Base-by-base conservation (phyloP, 179 eudicot genomes). In the Silene noctiflora region DNA sequence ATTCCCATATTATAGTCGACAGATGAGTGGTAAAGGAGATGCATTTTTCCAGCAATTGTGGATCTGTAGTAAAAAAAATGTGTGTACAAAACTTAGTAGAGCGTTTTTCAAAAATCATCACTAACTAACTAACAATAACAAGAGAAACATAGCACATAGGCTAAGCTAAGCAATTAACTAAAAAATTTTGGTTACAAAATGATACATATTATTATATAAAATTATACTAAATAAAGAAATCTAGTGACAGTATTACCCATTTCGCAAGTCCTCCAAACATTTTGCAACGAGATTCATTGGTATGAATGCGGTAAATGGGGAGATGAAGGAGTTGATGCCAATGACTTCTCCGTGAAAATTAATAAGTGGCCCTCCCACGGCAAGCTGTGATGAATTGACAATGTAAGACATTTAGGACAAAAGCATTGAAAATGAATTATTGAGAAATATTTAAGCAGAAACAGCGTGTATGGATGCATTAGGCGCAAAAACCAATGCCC, bases 361-460 rank as follows among this genome's bases (percentile, higher is more conserved):
- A 29, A 76, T 12, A 67, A 76, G 67, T 25, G 79, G 79, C 13
- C 79, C 79, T 31, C 79, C 79, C 69, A 76, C 79, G 22, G 74
- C 79, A 58, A 58, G 72, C 78, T 75, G 64, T 8, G 3, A 65
- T 22, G 33, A 27, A 16, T 8, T 21, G 31, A 70, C 16, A 21
- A 21, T 48, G 33, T 59, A 70, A 53, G 12, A 56, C 2, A 35
- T 24, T 61, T 64, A 74, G 69, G 69, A 19, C 69, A 31, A 20
- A 74, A 62, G 62, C 22, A 33, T 14, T 2, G 62, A 31, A 64
- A 27, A 64, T 27, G 14, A 64, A 1, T 0, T 12, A 25, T 25
- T 4, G 5, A 64, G 1, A 0, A 13, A 12, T 25, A 2, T 27
- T n/a, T n/a, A 5, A 19, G 29, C 62, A 58, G 19, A 58, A 10